phyloP scores from a whole-genome alignment of 495 filamentous ascomycete genomes.

The Staphylotrichum longicolle region DNA sequence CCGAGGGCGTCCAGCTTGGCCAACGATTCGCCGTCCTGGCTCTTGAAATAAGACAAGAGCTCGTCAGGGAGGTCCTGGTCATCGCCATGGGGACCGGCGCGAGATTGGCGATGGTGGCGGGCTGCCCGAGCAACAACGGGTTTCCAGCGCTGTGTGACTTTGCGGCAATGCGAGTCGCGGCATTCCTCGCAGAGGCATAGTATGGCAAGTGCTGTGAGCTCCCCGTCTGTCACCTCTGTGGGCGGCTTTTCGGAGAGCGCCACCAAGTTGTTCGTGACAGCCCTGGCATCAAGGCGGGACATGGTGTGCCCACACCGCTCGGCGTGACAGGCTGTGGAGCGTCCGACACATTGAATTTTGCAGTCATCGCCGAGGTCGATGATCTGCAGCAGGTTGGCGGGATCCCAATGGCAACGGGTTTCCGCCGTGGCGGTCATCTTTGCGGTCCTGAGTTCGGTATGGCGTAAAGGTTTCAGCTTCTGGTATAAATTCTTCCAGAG shows the following conservation, averaged over 20 bases:
- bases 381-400: slow-evolving; percentile 4
- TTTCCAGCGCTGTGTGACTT: neutral
- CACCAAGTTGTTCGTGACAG: neutral
- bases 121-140: neutral
- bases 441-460: no score
- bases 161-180: neutral
- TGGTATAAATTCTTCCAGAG: neutral
- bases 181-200: neutral
- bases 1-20: no score
- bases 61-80: neutral
- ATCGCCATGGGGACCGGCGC: neutral
- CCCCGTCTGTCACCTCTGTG: neutral
- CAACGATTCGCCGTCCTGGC: neutral
- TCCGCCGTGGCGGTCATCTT: neutral
- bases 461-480: neutral
- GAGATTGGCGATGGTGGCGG: neutral
- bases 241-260: neutral
- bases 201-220: neutral
- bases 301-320: neutral
- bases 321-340: neutral
- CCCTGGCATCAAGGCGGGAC: neutral
- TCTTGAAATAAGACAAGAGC: neutral
- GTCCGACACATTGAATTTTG: neutral
- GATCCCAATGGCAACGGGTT: neutral
- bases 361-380: neutral